Evolutionary conservation across 2,329 filamentous ascomycete genomes (phyloP).

Genomic region (Fusarium austroafricanum): DNA sequence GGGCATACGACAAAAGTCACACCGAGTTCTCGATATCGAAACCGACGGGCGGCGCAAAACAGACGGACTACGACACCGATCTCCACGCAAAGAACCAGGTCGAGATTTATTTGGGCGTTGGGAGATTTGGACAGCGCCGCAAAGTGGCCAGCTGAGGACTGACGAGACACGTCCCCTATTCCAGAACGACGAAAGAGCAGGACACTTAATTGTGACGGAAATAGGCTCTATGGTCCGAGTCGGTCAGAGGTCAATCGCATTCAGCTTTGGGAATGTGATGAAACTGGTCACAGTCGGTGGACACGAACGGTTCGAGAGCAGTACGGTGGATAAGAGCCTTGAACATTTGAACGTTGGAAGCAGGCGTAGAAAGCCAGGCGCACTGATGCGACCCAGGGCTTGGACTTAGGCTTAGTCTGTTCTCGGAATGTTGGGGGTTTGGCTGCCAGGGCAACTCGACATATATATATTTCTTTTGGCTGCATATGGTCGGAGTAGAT

Average conservation of each 20-base stretch:
- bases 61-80: slow-evolving; percentile 48
- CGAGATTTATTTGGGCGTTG: slow-evolving; percentile 54
- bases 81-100: slow-evolving; percentile 39
- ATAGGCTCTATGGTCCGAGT: slow-evolving; percentile 73
- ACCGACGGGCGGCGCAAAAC: slow-evolving; percentile 26
- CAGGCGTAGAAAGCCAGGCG: slow-evolving; percentile 53
- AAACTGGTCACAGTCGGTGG: slow-evolving; percentile 75
- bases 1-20: slow-evolving; percentile 66
- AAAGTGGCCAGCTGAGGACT: slow-evolving; percentile 57
- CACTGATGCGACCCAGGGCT: slow-evolving; percentile 36
- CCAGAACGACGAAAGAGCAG: slow-evolving; percentile 54
- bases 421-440: slow-evolving; percentile 8
- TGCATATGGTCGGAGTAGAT: slow-evolving; percentile 34
- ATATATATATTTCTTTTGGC: neutral
- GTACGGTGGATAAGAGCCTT: slow-evolving; percentile 46
- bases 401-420: slow-evolving; percentile 35
- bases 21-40: slow-evolving; percentile 24
- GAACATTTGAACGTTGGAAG: slow-evolving; percentile 52
- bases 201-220: slow-evolving; percentile 72
- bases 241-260: slow-evolving; percentile 73
- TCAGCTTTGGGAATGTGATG: slow-evolving; percentile 78
- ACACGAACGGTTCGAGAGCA: slow-evolving; percentile 70
- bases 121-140: slow-evolving; percentile 67
- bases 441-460: neutral
- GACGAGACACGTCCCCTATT: slow-evolving; percentile 61